Base-by-base conservation (phyloP, 1,139 yeast genomes). In the Debaryomyces psychrophilus region DNA sequence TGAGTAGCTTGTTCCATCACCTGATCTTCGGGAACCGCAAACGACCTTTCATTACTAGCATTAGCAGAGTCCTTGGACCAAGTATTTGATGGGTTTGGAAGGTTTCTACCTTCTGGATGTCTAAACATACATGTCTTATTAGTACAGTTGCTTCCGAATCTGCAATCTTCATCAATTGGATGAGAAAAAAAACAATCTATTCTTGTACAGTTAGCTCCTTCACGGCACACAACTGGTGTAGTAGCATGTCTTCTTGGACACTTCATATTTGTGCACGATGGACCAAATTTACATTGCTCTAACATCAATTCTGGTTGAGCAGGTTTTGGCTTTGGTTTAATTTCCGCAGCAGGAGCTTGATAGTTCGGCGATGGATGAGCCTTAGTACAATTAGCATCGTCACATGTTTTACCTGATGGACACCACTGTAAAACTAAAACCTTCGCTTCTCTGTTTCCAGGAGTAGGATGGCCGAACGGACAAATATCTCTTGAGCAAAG, bases 391-490 rank as follows among this genome's bases (percentile, higher is more conserved):
- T 59, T 57, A 1, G 76, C 62, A 61, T 89, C 81, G 37, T 67
- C 59, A 69, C 97, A 90, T 26, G 68, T 66, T 53, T 84, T 77
- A 51, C 88, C 90, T 41, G 74, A 81, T 23, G 83, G 71, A 70
- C 97, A 90, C 95, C 96, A 88, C 53, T 83, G 85, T 47, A 82
- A 70, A 17, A 78, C 77, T 20, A 79, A 71, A 31, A 90, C 89
- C 56, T 83, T 82, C 20, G 90, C 90, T 49, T 79, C 81, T 49
- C 78, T 81, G 64, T 87, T 88, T 12, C 90, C 87, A 1, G 95
- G 95, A 1, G 96, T 88, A 41, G 97, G 96, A 61, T 90, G 97
- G 25, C 92, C 96, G 70, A 85, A 89, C 22, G 90, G 90, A 70
- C 97, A 90, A 51, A 79, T 68, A 50, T 83, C 90, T 59, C 87